Evolutionary conservation across 1,139 yeast species (phyloP).

Genomic region (Suhomyces bribrorum): DNA sequence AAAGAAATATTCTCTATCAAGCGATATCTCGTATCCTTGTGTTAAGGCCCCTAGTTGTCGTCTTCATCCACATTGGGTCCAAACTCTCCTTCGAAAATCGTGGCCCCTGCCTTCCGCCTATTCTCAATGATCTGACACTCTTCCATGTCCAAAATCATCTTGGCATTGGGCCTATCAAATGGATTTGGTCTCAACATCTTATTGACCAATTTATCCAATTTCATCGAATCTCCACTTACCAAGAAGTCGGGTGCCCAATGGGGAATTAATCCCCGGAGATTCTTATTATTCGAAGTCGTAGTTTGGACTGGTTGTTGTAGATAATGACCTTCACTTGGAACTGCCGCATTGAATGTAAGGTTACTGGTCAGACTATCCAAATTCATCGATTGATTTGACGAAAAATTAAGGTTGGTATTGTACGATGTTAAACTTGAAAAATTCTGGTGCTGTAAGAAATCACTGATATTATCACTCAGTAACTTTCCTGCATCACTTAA

Average conservation of each 20-base stretch:
- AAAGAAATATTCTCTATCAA: no score
- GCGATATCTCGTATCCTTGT: not conserved
- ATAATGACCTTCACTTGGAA: conserved; percentile 13
- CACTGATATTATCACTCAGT: conserved; percentile 55
- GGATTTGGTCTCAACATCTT: conserved; percentile 93
- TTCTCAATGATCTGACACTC: conserved; percentile 81
- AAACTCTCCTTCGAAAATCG: conserved; percentile 93
- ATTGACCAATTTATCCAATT: conserved; percentile 76
- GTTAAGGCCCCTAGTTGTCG: conserved; percentile 2
- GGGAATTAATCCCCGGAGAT: conserved; percentile 46
- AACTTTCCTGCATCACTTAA: conserved; percentile 91
- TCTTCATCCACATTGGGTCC: conserved; percentile 59
- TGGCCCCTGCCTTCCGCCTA: conserved; percentile 90
- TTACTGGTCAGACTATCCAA: conserved; percentile 11
- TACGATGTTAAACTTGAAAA: conserved; percentile 40
- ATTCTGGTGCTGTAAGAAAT: conserved; percentile 43
- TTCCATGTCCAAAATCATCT: conserved; percentile 60
- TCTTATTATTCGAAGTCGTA: conserved; percentile 15
- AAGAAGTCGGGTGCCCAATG: conserved; percentile 86
- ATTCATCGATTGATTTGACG: conserved; percentile 14
- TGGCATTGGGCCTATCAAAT: conserved; percentile 77
- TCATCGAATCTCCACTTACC: conserved; percentile 63
- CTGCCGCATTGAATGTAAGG: conserved; percentile 10
- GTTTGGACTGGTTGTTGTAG: conserved; percentile 12
- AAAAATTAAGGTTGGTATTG: conserved; percentile 20